Evolutionary conservation across 164 flowering plant species (phyloP), one percentile per base, ranked within the genome.

Genomic region (Piper longum): DNA sequence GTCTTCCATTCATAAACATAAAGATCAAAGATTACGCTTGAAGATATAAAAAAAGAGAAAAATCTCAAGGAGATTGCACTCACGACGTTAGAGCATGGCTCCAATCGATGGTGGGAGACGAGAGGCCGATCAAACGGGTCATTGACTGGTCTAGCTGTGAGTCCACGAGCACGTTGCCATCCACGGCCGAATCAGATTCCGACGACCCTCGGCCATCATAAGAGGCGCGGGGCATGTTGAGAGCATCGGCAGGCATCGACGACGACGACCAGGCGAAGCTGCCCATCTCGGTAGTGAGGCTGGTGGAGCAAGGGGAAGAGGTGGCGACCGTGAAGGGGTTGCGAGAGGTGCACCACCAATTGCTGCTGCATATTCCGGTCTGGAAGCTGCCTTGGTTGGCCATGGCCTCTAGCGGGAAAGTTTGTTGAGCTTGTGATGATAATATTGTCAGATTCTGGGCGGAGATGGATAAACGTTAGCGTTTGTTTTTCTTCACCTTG

Each of bases 71-170:
- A 42, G 14, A 11, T 16, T 40, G 44, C 41, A 69, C 71, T 69
- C 59, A 69, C 71, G 64, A 69, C 71, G 64, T 62, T 26, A 69
- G 41, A 54, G 67, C 67, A 16, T 63, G 71, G 60, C 52, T 64
- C 71, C 71, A 63, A 59, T 63, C 71, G 18, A 59, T 58, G 14
- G 65, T 17, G 16, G 62, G 39, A 0, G 66, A 62, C 3, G 66
- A 54, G 14, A 63, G 63, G 58, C 71, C 71, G 11, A 64, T 51
- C 18, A 26, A 26, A 26, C 36, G 36, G 36, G 36, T 26, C 36
- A 63, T 59, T 5, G 45, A 51, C 66, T 63, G 58, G 43, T 58
- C 63, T 67, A 69, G 11, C 59, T 63, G 42, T 4, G 67, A 69
- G 41, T 69, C 67, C 67, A 58, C 52, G 42, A 63, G 13, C 7